Conservation (phyloP, 306 rosid genomes). For the Acacia confusa region DNA sequence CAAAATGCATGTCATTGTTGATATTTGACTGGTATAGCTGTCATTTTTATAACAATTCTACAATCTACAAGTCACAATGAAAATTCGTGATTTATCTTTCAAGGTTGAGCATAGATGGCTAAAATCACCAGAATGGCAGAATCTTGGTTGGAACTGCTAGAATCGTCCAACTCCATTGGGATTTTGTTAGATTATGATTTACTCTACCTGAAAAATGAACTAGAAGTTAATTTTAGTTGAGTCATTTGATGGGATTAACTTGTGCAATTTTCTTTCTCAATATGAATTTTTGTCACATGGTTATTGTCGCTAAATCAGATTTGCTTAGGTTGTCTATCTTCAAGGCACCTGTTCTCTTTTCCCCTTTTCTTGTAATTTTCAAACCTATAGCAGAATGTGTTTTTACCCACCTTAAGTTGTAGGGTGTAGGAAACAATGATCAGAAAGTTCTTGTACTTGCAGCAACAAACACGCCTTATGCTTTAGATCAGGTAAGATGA, state of each 20-base stretch:
- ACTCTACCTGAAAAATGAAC: background rate
- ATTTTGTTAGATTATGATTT: background rate
- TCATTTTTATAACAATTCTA: background rate
- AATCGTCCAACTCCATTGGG: background rate
- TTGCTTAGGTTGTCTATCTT: background rate
- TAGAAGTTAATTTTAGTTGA: background rate
- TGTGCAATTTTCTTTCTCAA: slow-evolving; percentile 11
- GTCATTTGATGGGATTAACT: background rate
- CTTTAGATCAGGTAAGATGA: slow-evolving; percentile 83
- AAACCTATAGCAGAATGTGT: slow-evolving; percentile 18
- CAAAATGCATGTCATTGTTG: background rate
- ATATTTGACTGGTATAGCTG: background rate
- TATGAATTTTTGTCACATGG: background rate
- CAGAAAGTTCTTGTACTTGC: slow-evolving; percentile 99
- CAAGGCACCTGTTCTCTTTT: background rate
- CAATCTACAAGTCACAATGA: background rate
- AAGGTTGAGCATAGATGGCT: background rate
- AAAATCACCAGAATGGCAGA: background rate
- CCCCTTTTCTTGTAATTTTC: background rate
- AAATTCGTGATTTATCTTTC: background rate
- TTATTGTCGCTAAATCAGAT: background rate
- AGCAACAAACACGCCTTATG: slow-evolving; percentile 97
- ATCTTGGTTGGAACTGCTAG: background rate
- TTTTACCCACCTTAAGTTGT: slow-evolving; percentile 28
- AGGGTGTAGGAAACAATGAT: slow-evolving; percentile 96